Conservation (phyloP, 1,284 basidiomycete genomes). For the Mycosarcoma maydis region DNA sequence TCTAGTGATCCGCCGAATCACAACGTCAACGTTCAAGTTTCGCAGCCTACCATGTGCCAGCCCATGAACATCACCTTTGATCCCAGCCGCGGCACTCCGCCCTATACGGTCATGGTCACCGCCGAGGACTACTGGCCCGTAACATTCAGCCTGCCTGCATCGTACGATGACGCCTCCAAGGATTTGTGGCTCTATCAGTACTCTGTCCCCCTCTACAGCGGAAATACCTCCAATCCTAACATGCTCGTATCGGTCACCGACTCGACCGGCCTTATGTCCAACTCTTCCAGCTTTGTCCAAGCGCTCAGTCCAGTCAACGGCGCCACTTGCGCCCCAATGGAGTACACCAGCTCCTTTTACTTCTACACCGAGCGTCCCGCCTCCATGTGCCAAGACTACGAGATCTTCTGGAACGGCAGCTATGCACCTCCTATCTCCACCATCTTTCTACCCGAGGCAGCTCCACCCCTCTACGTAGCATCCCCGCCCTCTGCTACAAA, state of each 20-base stretch:
- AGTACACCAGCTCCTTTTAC: slow-evolving; percentile 22
- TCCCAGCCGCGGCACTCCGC: slow-evolving; percentile 44
- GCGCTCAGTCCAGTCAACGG: slow-evolving; percentile 12
- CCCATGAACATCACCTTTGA: slow-evolving; percentile 57
- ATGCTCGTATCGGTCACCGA: slow-evolving; percentile 54
- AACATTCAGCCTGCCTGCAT: slow-evolving; percentile 29
- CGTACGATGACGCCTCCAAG: slow-evolving; percentile 47
- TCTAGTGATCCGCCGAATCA: slow-evolving; percentile 6
- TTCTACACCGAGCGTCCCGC: slow-evolving; percentile 33
- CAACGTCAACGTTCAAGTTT: slow-evolving; percentile 32
- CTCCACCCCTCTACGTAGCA: slow-evolving; percentile 43
- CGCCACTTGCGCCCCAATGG: slow-evolving; percentile 20
- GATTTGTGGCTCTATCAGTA: slow-evolving; percentile 51
- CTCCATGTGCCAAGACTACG: slow-evolving; percentile 35
- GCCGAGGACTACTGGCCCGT: slow-evolving; percentile 47
- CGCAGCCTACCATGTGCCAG: slow-evolving; percentile 47
- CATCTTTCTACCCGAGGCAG: slow-evolving; percentile 39
- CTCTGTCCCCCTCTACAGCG: slow-evolving; percentile 32
- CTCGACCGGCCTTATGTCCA: slow-evolving; percentile 49
- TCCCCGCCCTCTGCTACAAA: neutral
- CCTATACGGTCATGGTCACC: slow-evolving; percentile 54
- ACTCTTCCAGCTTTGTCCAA: slow-evolving; percentile 44
- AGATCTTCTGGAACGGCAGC: slow-evolving; percentile 38
- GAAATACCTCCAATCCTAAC: slow-evolving; percentile 33
- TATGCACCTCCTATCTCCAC: slow-evolving; percentile 27